Evolutionary conservation across 352 stramenopile genomes (phyloP).

Genomic region (Hyaloperonospora brassicae): DNA sequence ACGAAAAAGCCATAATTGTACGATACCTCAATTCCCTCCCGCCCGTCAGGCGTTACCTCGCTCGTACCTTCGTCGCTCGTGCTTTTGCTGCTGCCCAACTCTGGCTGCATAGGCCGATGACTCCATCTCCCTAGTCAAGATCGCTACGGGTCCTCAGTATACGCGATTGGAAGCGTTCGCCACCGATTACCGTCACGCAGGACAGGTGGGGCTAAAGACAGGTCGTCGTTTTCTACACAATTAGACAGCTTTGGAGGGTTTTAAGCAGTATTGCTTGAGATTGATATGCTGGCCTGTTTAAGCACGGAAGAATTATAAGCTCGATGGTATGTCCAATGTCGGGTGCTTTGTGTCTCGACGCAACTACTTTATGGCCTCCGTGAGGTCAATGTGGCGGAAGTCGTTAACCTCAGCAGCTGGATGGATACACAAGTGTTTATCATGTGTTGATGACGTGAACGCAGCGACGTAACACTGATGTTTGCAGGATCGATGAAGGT

Average conservation of each 20-base stretch:
- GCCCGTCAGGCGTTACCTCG: constrained; percentile 10
- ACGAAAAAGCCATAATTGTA: constrained; percentile 1
- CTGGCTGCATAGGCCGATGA: constrained; percentile 26
- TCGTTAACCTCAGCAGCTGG: constrained; percentile 60
- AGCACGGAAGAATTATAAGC: constrained; percentile 30
- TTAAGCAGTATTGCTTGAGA: constrained; percentile 47
- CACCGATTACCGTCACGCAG: constrained; percentile 50
- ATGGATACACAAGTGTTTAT: constrained; percentile 74
- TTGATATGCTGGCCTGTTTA: constrained; percentile 68
- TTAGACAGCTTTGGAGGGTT: constrained; percentile 62
- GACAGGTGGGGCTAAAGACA: constrained; percentile 62
- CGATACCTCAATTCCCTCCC: neutral
- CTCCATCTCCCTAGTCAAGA: too few species aligned
- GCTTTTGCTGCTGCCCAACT: constrained; percentile 14
- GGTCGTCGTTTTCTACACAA: constrained; percentile 77
- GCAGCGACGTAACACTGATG: constrained; percentile 38
- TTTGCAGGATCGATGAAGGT: constrained; percentile 71
- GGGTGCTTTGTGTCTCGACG: constrained; percentile 51
- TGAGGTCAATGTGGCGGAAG: constrained; percentile 47
- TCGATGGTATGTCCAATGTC: constrained; percentile 58
- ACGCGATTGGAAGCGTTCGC: constrained; percentile 42
- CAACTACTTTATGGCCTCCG: constrained; percentile 32
- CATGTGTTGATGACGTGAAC: constrained; percentile 49
- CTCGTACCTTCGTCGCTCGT: constrained; percentile 9
- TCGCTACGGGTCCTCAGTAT: constrained; percentile 55